Base-by-base conservation (phyloP, 2,329 filamentous ascomycete species). In the Cercospora nicotianae region DNA sequence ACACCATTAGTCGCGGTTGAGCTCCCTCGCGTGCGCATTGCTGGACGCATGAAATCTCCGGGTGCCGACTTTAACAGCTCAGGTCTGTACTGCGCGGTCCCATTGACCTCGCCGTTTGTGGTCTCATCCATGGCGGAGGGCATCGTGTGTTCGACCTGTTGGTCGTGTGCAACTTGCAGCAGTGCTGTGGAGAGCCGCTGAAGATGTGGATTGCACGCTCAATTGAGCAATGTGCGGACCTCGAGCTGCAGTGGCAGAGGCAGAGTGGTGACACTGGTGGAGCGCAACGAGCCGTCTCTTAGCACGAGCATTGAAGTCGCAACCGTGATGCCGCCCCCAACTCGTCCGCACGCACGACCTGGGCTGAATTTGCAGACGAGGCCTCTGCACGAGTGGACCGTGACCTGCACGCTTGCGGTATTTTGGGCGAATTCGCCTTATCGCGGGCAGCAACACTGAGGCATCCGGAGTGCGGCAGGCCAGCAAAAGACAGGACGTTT, bases 1-100 rank as follows among this genome's bases (percentile, higher is more conserved):
- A 87, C 83, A 73, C 90, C 89, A 79, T 84, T 85, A 82, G 83
- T 82, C 63, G 69, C 61, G 23, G 71, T 73, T 51, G 75, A 76
- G 60, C 51, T 72, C 16, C 68, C 69, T 66, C 75, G 62, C 31
- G 74, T 77, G 39, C 75, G 70, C 74, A 77, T 78, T 72, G 76
- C 76, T 65, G 82, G 81, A 69, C 76, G 77, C 72, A 83, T 78
- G 67, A 83, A 80, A 60, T 83, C 81, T 73, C 81, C 81, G 33
- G 74, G 73, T 1, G 75, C 65, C 30, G 74, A 62, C 39, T 72
- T 72, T 26, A 55, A 68, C 60, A 77, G 70, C 18, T 76, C 67
- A 10, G 75, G 74, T 20, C 65, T 66, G 67, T 76, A 75, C 59
- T 74, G 73, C 18, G 53, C 30, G 20, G 26, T n/a, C 53, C 53